Percentiles rank a stretch among this genome's conserved stretches.
Conservation (phyloP, 208 protist species). For the Acanthamoeba polyphaga region DNA sequence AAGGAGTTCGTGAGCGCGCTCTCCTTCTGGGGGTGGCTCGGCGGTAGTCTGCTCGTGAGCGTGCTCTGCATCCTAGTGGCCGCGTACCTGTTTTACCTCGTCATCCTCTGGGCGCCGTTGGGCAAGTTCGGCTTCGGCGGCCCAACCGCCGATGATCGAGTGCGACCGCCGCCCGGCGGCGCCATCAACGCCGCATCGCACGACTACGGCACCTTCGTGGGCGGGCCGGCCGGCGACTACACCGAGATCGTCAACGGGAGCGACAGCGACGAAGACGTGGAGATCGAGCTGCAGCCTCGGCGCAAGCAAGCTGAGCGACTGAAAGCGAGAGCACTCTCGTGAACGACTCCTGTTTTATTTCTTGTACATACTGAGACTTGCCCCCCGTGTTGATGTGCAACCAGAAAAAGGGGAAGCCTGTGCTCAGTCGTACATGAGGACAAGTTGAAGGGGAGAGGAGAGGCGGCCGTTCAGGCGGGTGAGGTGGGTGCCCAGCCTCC, state of each 20-base stretch:
- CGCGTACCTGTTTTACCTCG: neutral
- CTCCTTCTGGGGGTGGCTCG: neutral
- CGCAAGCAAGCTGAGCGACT: neutral
- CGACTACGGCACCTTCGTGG: constrained; percentile 5
- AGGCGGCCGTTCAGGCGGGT: too few species aligned
- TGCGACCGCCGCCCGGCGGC: neutral
- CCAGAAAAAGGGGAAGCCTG: too few species aligned
- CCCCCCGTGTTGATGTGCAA: too few species aligned
- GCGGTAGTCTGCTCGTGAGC: neutral
- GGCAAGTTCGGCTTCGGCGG: neutral
- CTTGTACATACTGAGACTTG: too few species aligned
- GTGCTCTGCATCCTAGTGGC: neutral
- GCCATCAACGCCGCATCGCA: neutral
- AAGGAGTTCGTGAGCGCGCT: neutral
- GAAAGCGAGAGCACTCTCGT: too few species aligned
- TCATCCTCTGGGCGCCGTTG: neutral
- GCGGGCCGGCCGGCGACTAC: neutral
- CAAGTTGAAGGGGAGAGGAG: too few species aligned
- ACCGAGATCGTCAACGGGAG: neutral
- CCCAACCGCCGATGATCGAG: neutral
- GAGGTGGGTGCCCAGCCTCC: too few species aligned
- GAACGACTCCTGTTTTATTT: too few species aligned
- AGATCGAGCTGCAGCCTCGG: neutral
- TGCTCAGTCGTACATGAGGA: too few species aligned
- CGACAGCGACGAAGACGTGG: neutral